A percentile compares a stretch with the other conserved stretches of the same genome.
Conservation (phyloP, 192 early-diverging fungal species). For the Haplosporangium gracile region DNA sequence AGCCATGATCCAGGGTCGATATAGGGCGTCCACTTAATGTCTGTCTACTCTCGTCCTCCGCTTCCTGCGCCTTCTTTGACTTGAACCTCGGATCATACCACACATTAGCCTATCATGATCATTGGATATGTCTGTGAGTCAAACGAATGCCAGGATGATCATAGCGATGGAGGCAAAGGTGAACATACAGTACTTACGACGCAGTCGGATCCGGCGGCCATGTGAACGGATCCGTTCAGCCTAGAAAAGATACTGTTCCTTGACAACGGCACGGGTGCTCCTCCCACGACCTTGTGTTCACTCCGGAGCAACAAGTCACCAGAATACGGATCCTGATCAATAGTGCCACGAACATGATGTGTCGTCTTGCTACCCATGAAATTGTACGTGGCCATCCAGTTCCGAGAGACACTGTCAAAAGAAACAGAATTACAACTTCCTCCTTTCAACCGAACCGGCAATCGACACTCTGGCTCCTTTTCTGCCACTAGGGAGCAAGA, state of each 20-base stretch:
- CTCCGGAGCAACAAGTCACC: constrained; percentile 22
- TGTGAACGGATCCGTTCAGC: constrained; percentile 24
- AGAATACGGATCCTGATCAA: constrained; percentile 1
- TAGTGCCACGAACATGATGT: constrained; percentile 24
- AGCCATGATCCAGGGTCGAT: neutral
- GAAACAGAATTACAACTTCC: constrained; percentile 25
- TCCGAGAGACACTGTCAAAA: constrained; percentile 20
- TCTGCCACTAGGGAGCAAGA: neutral
- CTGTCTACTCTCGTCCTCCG: neutral
- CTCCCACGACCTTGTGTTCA: constrained; percentile 31
- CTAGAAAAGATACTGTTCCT: constrained; percentile 35
- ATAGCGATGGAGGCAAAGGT: neutral
- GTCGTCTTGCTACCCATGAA: constrained; percentile 14
- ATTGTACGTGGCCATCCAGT: constrained; percentile 52
- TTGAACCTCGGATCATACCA: neutral
- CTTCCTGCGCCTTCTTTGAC: neutral
- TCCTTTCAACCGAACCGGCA: constrained; percentile 18
- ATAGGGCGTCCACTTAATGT: neutral
- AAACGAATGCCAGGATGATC: neutral
- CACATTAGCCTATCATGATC: neutral
- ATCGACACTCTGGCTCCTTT: neutral
- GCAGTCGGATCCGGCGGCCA: constrained; percentile 33
- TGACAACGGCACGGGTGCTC: constrained; percentile 16
- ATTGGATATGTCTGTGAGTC: neutral
- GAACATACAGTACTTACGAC: constrained; percentile 1